These are phyloP conservation scores for Tricladium varicosporioides DNA, from an alignment of 2,329 filamentous ascomycete genomes.

Conservation along the genomic window DNA sequence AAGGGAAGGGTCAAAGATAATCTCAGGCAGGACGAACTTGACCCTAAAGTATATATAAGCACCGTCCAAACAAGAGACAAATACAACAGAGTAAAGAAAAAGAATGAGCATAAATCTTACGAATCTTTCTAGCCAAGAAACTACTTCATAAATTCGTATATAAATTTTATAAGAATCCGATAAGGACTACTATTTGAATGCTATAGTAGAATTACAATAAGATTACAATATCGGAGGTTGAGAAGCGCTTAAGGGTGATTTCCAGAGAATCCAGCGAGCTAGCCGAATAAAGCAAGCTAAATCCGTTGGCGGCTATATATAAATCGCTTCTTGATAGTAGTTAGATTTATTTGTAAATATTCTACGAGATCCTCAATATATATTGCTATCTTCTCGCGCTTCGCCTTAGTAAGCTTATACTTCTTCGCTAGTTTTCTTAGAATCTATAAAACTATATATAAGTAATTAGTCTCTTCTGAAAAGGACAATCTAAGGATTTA, in stretches of 20 bases:
- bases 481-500: slow-evolving; percentile 7
- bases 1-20: slow-evolving; percentile 37
- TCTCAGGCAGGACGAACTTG: slow-evolving; percentile 35
- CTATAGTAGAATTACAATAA: slow-evolving; percentile 12
- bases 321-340: slow-evolving; percentile 29
- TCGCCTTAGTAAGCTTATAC: slow-evolving; percentile 23
- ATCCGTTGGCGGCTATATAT: slow-evolving; percentile 27
- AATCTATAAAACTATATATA: slow-evolving; percentile 21
- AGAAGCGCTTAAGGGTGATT: slow-evolving; percentile 19
- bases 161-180: slow-evolving; percentile 8
- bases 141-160: slow-evolving; percentile 27
- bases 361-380: slow-evolving; percentile 26
- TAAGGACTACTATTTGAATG: neutral
- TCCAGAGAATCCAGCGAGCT: slow-evolving; percentile 14
- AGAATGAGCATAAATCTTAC: slow-evolving; percentile 15
- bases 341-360: slow-evolving; percentile 27
- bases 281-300: slow-evolving; percentile 12
- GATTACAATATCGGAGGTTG: too few relatives aligned
- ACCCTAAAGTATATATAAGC: slow-evolving; percentile 28
- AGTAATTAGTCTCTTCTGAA: slow-evolving; percentile 8
- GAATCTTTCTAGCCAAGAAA: slow-evolving; percentile 24
- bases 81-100: slow-evolving; percentile 2
- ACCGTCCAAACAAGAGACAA: slow-evolving; percentile 6
- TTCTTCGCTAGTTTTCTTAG: slow-evolving; percentile 25
- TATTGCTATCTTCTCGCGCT: slow-evolving; percentile 26